phyloP scores from a whole-genome alignment of 805 yeast species.

The Wickerhamomyces strasburgensis region DNA sequence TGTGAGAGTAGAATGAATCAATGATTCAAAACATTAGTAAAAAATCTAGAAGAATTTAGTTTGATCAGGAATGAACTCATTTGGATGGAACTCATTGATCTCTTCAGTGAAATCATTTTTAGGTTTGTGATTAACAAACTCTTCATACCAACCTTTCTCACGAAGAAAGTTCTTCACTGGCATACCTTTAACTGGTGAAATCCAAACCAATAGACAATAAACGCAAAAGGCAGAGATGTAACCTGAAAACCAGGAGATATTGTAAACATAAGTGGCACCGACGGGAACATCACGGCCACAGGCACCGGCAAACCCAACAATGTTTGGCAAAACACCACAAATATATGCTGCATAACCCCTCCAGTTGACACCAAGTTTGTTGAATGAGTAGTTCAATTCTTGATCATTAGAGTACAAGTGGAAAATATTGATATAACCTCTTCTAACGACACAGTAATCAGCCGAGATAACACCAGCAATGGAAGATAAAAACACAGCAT shows the following conservation, averaged over 20 bases:
- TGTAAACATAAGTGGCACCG: slow-evolving; percentile 73
- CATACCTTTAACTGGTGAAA: slow-evolving; percentile 49
- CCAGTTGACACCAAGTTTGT: slow-evolving; percentile 69
- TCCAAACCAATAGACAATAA: slow-evolving; percentile 46
- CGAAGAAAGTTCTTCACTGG: slow-evolving; percentile 35
- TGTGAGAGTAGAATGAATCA: too few species aligned
- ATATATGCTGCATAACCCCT: slow-evolving; percentile 78
- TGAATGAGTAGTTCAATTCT: slow-evolving; percentile 52
- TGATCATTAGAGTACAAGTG: slow-evolving; percentile 54
- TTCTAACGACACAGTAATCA: slow-evolving; percentile 69
- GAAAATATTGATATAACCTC: slow-evolving; percentile 60
- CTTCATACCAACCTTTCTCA: slow-evolving; percentile 48
- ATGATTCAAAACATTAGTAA: too few species aligned
- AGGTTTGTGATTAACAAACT: slow-evolving; percentile 11
- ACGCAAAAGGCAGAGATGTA: slow-evolving; percentile 53
- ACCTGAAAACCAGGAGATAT: slow-evolving; percentile 74
- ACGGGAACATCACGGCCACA: slow-evolving; percentile 68
- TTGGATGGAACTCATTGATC: slow-evolving; percentile 18
- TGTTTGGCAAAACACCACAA: slow-evolving; percentile 76
- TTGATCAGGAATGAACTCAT: slow-evolving; percentile 14
- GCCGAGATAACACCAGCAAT: slow-evolving; percentile 72
- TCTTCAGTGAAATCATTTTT: slow-evolving; percentile 15
- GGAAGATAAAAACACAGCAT: slow-evolving; percentile 75
- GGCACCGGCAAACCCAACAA: slow-evolving; percentile 85
- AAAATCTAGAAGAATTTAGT: slow-evolving; percentile 5